Base-by-base conservation (phyloP, 2,329 filamentous ascomycete species). In the Venturiaceae sp. region DNA sequence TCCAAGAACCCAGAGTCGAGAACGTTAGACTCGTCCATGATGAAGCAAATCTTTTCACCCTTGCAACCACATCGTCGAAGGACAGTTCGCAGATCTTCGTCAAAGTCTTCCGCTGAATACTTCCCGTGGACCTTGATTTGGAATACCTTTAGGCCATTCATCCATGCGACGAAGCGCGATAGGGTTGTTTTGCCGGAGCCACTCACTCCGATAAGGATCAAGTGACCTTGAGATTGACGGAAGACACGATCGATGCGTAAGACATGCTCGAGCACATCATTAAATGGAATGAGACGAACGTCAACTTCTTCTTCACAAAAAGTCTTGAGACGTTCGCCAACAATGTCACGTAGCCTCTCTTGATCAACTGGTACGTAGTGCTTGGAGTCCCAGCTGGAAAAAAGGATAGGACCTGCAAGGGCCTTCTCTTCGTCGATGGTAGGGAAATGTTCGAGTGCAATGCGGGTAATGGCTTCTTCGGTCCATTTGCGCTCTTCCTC, bases 241-340 rank as follows among this genome's bases (percentile, higher is more conserved):
- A 99, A 99, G 50, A 99, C 94, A 73, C 94, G 88, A 74, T 99
- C 94, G 67, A 99, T 99, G 60, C 95, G 92, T 58, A 99, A 79
- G 32, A 97, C 95, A 72, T 99, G 95, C 69, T 99, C 95, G 62
- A 99, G 79, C 9, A 99, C 94, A 72, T 99, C 94, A 70, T 99
- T 97, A 79, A 99, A 99, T n/a, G 99, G 78, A 63, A 99, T 95
- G 54, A 99, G 83, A 36, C 95, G 94, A 55, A 99, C 95, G 72
- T 99, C 94, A 14, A 99, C 92, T 71, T 99, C 95, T 78, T 99
- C 94, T 69, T 99, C 95, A 69, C 94, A 99, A 80, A 99, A 99
- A 0, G 94, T 99, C 78, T 88, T 92, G 61, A 99, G 83, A 68
- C 94, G 86, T 55, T 94, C 94, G 75, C 96, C 97, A 71, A 99